A percentile compares a stretch with the other conserved stretches of the same genome.
These are phyloP conservation scores for Sutorius eximius DNA, from an alignment of 1,284 basidiomycete species.

Conservation along the genomic window DNA sequence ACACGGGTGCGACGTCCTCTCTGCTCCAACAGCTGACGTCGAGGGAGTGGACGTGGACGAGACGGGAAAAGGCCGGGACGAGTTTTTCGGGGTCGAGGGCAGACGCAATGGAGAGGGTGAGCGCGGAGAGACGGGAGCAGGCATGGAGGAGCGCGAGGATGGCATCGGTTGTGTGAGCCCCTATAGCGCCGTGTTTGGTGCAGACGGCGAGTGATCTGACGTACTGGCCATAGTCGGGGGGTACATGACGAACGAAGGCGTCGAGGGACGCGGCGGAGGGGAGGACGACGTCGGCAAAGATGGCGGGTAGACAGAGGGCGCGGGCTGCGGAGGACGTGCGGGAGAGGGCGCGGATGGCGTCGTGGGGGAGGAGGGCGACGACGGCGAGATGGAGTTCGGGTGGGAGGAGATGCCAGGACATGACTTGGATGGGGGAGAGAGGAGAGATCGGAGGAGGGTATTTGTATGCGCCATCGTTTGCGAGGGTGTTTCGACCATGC, in stretches of 20 bases:
- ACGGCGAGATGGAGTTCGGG: constrained; percentile 63
- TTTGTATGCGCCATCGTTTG: constrained; percentile 17
- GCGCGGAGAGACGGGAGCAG: constrained; percentile 48
- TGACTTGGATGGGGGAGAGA: constrained; percentile 11
- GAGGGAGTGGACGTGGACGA: constrained; percentile 45
- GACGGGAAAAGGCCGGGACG: constrained; percentile 52
- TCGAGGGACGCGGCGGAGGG: constrained; percentile 44
- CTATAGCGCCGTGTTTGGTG: constrained; percentile 45
- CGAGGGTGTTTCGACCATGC: constrained; percentile 8
- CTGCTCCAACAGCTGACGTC: constrained; percentile 55
- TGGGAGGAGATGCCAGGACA: constrained; percentile 60
- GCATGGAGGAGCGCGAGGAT: constrained; percentile 51
- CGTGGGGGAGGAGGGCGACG: constrained; percentile 47
- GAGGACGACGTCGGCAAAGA: constrained; percentile 60
- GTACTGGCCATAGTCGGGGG: constrained; percentile 50
- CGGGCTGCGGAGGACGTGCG: constrained; percentile 48
- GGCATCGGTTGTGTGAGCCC: constrained; percentile 42
- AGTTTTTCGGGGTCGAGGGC: constrained; percentile 48
- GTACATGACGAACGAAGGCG: constrained; percentile 57
- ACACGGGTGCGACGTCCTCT: constrained; percentile 59
- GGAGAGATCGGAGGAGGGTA: background rate
- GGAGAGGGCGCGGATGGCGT: constrained; percentile 40
- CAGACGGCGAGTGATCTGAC: constrained; percentile 57
- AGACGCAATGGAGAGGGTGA: constrained; percentile 54
- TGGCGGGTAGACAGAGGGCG: constrained; percentile 52